A percentile compares a stretch with the other conserved stretches of the same genome.
Conservation (phyloP, 306 rosid species). For the Astragalus glycyphyllos region DNA sequence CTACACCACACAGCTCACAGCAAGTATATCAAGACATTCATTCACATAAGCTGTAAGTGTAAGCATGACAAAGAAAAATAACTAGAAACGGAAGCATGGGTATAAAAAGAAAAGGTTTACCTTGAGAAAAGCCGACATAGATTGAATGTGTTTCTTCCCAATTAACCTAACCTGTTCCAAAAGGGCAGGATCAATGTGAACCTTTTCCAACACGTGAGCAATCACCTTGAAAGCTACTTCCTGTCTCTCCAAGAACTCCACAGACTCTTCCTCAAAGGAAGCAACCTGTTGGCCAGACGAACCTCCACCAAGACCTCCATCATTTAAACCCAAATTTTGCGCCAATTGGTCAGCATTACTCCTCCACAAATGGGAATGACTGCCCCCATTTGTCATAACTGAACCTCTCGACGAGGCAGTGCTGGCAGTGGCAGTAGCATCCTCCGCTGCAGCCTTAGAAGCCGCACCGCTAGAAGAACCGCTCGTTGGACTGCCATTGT, state of each 20-base stretch:
- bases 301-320: slow-evolving; percentile 58
- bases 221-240: slow-evolving; percentile 85
- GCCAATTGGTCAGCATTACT: slow-evolving; percentile 74
- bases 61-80: slow-evolving; percentile 2
- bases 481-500: slow-evolving; percentile 63
- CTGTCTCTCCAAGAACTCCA: slow-evolving; percentile 88
- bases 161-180: slow-evolving; percentile 83
- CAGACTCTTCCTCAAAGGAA: slow-evolving; percentile 87
- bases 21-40: slow-evolving; percentile 8
- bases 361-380: slow-evolving; percentile 67
- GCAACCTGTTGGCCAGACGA: slow-evolving; percentile 72
- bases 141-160: slow-evolving; percentile 88
- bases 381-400: slow-evolving; percentile 61
- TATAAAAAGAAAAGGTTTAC: slow-evolving; percentile 43
- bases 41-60: too few species aligned
- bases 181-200: slow-evolving; percentile 60
- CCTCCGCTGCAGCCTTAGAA: slow-evolving; percentile 62
- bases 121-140: slow-evolving; percentile 81
- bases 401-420: slow-evolving; percentile 70
- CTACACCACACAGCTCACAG: slow-evolving; percentile 18
- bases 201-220: slow-evolving; percentile 76
- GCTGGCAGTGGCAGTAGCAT: slow-evolving; percentile 47
- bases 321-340: slow-evolving; percentile 61
- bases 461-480: slow-evolving; percentile 67
- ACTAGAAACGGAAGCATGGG: neutral